phyloP scores from a whole-genome alignment of 148 eudicot species.

The Tetragonia tetragonoides region DNA sequence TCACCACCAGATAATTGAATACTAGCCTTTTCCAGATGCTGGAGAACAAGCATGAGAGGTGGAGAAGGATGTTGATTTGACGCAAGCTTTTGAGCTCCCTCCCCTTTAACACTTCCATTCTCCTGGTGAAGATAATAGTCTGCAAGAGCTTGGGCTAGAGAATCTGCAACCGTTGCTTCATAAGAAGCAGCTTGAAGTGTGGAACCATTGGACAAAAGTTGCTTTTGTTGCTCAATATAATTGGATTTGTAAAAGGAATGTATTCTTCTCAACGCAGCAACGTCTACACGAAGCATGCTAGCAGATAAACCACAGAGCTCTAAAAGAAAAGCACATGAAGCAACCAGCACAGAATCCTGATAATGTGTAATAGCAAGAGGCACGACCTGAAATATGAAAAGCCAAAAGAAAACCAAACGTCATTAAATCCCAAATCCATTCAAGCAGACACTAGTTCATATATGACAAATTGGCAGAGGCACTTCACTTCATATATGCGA shows the following conservation, averaged over 20 bases:
- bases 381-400: constrained; percentile 51
- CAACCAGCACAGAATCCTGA: constrained; percentile 77
- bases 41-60: constrained; percentile 74
- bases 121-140: constrained; percentile 72
- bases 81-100: constrained; percentile 31
- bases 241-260: constrained; percentile 67
- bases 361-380: constrained; percentile 89
- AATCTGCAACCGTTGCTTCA: constrained; percentile 68
- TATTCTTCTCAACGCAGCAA: constrained; percentile 82
- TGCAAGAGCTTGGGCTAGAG: constrained; percentile 86
- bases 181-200: constrained; percentile 42
- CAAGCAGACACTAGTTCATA: not conserved
- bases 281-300: constrained; percentile 64
- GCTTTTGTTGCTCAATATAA: constrained; percentile 48
- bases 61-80: constrained; percentile 44
- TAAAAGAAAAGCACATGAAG: constrained; percentile 86
- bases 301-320: constrained; percentile 94
- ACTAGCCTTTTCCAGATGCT: constrained; percentile 88
- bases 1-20: constrained; percentile 52
- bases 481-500: not conserved
- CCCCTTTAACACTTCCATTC: constrained; percentile 37
- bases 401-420: constrained; percentile 10
- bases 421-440: not conserved
- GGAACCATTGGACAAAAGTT: constrained; percentile 49
- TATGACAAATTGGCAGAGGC: not conserved